Evolutionary conservation across 352 stramenopile genomes (phyloP), one percentile per base, ranked within the genome.

Genomic region (Discostella stelligera): DNA sequence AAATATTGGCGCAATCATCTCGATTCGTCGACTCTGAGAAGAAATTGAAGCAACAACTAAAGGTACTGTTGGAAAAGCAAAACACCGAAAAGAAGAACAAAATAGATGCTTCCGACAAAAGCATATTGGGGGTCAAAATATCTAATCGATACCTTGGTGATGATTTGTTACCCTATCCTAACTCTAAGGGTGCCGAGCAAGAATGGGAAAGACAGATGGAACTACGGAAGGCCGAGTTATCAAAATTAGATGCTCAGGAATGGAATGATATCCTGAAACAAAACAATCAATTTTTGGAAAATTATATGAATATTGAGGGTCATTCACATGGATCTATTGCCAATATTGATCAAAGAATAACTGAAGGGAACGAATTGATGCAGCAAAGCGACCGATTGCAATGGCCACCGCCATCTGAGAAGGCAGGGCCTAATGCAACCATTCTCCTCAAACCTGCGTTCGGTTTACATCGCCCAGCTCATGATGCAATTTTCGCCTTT

Each of bases 401-500:
- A 27, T 80, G 72, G 72, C 48, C 72, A 21, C 39, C 64, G 21
- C 64, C 72, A 27, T 54, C 58, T 20, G 60, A 71, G 44, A 80
- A 71, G 30, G 72, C 72, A 67, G 72, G 72, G 18, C 14, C 20
- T 18, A 44, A 69, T 59, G 49, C 63, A 30, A 74, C 46, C n/a
- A 73, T 79, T 18, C 65, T 80, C 59, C 48, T 79, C 21, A 61
- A 79, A 64, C 77, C 77, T 27, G 74, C 71, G 20, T 83, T 74
- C 56, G 84, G 84, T 48, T 30, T 52, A 25, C 84, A 90, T 67
- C 72, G 79, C 44, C 69, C 75, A n/a, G 55, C 79, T 59, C 27
- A 78, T 56, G 82, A 90, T 74, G 77, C 79, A n/a, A 74, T 90
- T 39, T 80, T 90, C 56, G 70, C 74, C 30, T 88, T 88, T 67